Conservation (phyloP, 2,329 filamentous ascomycete species). For the Escovopsis sp. region DNA sequence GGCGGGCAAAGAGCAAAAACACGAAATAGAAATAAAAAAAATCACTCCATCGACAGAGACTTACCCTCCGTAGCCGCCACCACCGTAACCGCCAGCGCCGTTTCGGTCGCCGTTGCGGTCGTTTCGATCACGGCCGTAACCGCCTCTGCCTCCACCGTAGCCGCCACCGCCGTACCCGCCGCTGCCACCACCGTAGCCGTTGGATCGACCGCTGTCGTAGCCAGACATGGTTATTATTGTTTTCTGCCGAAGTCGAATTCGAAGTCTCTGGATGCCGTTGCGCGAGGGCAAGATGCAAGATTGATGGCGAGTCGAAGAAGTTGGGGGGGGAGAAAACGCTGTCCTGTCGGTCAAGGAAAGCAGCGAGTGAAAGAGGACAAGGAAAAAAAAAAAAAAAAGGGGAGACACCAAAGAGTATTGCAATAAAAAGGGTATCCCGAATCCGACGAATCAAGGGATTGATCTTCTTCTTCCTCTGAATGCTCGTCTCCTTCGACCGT, state of each 20-base stretch:
- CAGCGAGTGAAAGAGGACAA: neutral
- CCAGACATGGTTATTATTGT: conserved; percentile 28
- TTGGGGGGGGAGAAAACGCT: conserved; percentile 5
- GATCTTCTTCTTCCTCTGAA: conserved; percentile 1
- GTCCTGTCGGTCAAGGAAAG: neutral
- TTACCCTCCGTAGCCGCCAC: conserved; percentile 23
- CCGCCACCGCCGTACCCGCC: conserved; percentile 16
- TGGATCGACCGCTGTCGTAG: conserved; percentile 22
- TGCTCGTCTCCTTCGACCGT: too few relatives aligned
- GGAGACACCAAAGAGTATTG: too few relatives aligned
- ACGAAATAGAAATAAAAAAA: too few relatives aligned
- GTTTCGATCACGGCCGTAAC: conserved; percentile 27
- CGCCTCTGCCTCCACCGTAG: conserved; percentile 20
- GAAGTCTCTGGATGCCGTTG: conserved; percentile 1
- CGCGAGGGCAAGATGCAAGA: conserved; percentile 1
- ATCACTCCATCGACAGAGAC: conserved; percentile 9
- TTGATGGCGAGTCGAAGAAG: neutral
- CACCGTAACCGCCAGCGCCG: conserved; percentile 19
- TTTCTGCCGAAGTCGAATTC: conserved; percentile 1
- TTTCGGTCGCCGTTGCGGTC: conserved; percentile 33
- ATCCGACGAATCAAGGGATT: too few relatives aligned
- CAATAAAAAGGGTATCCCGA: too few relatives aligned
- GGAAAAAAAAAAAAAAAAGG: too few relatives aligned
- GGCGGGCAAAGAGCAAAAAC: neutral
- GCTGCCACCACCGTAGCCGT: conserved; percentile 16